Evolutionary conservation across 2,329 filamentous ascomycete genomes (phyloP).

Genomic region (Ophiostoma australiae): DNA sequence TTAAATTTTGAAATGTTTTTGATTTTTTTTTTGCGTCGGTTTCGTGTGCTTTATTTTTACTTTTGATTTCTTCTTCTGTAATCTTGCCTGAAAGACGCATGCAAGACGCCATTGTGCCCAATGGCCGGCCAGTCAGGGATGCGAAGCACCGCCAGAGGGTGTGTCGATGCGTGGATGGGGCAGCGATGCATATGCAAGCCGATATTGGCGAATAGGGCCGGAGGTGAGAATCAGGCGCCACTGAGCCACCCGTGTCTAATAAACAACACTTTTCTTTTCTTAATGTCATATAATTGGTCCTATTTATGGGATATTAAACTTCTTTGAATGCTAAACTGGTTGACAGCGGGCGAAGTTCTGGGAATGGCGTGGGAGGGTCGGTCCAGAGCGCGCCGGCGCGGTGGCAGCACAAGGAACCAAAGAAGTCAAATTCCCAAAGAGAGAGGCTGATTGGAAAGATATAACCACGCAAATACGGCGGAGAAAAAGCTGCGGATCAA

Average conservation of each 20-base stretch:
- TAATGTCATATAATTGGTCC: not conserved
- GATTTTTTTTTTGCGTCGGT: no score
- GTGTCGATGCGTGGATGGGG: conserved; percentile 17
- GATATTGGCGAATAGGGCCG: not conserved
- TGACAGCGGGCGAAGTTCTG: not conserved
- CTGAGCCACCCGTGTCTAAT: not conserved
- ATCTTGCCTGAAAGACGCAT: not conserved
- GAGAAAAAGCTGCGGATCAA: not conserved
- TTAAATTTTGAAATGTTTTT: not conserved
- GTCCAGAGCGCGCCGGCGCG: not conserved
- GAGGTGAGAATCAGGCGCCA: not conserved
- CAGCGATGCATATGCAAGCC: conserved; percentile 25
- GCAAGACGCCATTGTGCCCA: not conserved
- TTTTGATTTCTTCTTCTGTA: not conserved
- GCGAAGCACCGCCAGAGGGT: not conserved
- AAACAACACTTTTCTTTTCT: not conserved
- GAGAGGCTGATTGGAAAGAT: not conserved
- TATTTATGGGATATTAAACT: not conserved
- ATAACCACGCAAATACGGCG: not conserved
- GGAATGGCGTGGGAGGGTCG: not conserved
- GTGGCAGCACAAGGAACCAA: not conserved
- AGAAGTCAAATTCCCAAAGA: not conserved
- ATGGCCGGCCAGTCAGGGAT: not conserved
- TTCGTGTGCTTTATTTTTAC: no score
- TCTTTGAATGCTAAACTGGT: not conserved